These are phyloP conservation scores for Blepharisma stoltei DNA, from an alignment of 73 alveolate genomes.

Conservation along the genomic window DNA sequence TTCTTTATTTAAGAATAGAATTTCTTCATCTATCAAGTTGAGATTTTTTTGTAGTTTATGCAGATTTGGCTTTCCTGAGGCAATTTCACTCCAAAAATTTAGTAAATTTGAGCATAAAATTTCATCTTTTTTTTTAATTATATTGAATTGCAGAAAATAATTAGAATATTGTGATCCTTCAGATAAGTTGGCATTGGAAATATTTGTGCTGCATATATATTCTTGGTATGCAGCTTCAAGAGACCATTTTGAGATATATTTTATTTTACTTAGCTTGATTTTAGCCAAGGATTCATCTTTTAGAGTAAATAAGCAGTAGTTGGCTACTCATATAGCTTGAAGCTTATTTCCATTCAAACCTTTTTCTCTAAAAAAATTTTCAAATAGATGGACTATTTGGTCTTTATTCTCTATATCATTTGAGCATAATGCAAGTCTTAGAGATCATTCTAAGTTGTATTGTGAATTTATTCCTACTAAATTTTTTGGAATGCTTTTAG, in stretches of 20 bases:
- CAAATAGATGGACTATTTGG: neutral
- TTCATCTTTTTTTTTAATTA: neutral
- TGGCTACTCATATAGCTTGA: neutral
- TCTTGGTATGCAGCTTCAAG: neutral
- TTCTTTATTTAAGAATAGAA: neutral
- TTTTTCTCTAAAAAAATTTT: neutral
- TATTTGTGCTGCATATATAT: neutral
- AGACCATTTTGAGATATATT: neutral
- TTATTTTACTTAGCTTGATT: constrained; percentile 7
- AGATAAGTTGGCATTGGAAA: neutral
- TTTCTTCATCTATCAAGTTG: neutral
- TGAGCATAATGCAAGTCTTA: neutral
- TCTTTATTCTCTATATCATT: neutral
- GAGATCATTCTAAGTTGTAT: neutral
- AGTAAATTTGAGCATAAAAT: neutral
- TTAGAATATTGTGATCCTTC: neutral
- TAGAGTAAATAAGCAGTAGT: neutral
- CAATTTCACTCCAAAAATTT: neutral
- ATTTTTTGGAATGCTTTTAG: neutral
- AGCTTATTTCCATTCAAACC: neutral
- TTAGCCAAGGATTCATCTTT: neutral
- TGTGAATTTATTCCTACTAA: neutral
- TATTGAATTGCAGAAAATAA: neutral
- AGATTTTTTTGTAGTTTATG: neutral
- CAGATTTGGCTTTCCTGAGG: neutral